phyloP scores from a whole-genome alignment of 306 rosid genomes.

The Cicer arietinum region DNA sequence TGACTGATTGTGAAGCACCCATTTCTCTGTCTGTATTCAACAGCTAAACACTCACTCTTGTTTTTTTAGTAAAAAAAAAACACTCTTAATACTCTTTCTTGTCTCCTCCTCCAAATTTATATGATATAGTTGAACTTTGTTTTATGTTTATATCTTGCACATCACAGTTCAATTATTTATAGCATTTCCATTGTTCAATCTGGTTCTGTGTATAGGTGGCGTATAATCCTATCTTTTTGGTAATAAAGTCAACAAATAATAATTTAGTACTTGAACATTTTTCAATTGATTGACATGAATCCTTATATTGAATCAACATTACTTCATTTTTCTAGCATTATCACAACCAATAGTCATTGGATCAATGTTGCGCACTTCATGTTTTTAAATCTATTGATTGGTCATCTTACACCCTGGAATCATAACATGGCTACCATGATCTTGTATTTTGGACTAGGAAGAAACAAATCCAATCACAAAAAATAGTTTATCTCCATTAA shows the following conservation, averaged over 20 bases:
- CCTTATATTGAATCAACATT: neutral
- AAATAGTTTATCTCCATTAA: neutral
- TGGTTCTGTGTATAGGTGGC: neutral
- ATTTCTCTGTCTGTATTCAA: conserved; percentile 41
- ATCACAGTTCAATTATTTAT: conserved; percentile 34
- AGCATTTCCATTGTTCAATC: conserved; percentile 18
- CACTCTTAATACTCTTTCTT: neutral
- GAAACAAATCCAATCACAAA: neutral
- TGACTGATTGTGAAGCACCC: conserved; percentile 78
- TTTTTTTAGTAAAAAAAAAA: no score
- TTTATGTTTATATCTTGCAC: neutral
- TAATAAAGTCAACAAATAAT: conserved; percentile 27
- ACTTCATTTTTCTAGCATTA: neutral
- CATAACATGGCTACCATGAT: conserved; percentile 43
- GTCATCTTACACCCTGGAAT: conserved; percentile 42
- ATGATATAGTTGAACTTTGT: neutral
- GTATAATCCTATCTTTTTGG: neutral
- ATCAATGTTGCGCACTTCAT: conserved; percentile 31
- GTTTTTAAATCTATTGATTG: conserved; percentile 20
- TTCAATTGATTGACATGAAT: conserved; percentile 1
- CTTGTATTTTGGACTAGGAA: neutral
- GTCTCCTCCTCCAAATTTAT: neutral
- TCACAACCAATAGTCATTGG: conserved; percentile 5
- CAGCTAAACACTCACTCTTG: neutral
- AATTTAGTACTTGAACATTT: neutral